Conservation (phyloP, 2,329 filamentous ascomycete species). For the Calycina marina region DNA sequence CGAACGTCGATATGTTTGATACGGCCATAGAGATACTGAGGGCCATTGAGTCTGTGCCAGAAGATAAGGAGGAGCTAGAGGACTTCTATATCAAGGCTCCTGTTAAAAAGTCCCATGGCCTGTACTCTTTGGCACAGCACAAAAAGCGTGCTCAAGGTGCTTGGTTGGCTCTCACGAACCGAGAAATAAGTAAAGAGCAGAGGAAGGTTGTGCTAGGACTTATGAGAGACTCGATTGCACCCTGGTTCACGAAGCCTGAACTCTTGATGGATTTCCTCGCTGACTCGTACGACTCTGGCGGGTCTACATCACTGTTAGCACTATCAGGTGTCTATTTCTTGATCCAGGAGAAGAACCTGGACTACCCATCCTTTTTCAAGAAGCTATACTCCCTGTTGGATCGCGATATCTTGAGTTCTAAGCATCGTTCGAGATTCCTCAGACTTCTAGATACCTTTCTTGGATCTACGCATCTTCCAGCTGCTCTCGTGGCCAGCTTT, state of each 20-base stretch:
- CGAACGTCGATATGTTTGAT: conserved; percentile 27
- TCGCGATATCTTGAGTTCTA: conserved; percentile 75
- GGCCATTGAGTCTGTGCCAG: conserved; percentile 56
- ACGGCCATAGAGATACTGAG: conserved; percentile 48
- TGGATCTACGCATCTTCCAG: conserved; percentile 80
- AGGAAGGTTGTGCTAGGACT: conserved; percentile 65
- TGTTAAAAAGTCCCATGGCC: conserved; percentile 49
- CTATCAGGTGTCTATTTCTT: conserved; percentile 90
- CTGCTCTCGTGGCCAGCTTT: conserved; percentile 82
- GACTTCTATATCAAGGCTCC: conserved; percentile 53
- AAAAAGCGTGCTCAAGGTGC: conserved; percentile 73
- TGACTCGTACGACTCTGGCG: conserved; percentile 80
- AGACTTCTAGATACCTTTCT: conserved; percentile 84
- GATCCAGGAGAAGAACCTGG: conserved; percentile 83
- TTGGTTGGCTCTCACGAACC: conserved; percentile 66
- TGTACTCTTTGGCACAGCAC: conserved; percentile 53
- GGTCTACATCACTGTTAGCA: conserved; percentile 74
- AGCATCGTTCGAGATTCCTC: conserved; percentile 87
- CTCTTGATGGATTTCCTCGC: conserved; percentile 91
- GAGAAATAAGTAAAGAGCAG: conserved; percentile 53
- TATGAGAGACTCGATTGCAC: conserved; percentile 65
- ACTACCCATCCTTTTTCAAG: conserved; percentile 86
- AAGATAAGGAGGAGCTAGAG: conserved; percentile 48
- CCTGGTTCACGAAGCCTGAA: conserved; percentile 81
- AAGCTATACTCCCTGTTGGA: conserved; percentile 92